Evolutionary conservation across 2,329 filamentous ascomycete genomes (phyloP).

Genomic region (Diaporthe australafricana): DNA sequence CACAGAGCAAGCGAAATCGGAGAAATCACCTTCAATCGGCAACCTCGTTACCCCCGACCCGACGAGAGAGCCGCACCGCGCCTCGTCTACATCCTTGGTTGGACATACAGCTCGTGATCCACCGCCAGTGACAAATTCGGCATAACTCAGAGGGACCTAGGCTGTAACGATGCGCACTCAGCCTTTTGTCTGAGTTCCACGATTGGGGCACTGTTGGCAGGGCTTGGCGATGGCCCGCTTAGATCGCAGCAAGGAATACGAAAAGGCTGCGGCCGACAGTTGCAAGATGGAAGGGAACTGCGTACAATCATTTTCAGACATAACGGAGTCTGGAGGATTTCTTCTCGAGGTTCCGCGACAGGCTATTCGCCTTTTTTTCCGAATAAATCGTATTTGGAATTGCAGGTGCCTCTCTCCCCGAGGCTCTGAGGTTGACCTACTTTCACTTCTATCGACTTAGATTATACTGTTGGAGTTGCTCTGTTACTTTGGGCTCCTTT

Average conservation of each 20-base stretch:
- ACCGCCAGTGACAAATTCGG: conserved; percentile 35
- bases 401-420: not conserved
- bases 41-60: conserved; percentile 37
- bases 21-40: conserved; percentile 38
- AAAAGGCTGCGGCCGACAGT: not conserved
- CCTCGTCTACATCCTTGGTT: conserved; percentile 10
- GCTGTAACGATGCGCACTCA: not conserved
- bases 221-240: not conserved
- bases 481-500: not conserved
- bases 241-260: not conserved
- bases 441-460: conserved; percentile 6
- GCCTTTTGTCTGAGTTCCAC: not conserved
- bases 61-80: conserved; percentile 25
- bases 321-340: not conserved
- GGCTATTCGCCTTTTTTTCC: not conserved
- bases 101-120: conserved; percentile 24
- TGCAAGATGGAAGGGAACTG: not conserved
- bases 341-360: not conserved
- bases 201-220: not conserved
- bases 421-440: not conserved
- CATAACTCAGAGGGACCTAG: not conserved
- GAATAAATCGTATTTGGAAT: not conserved
- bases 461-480: conserved; percentile 8
- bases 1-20: conserved; percentile 28
- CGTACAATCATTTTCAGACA: not conserved